Conservation (phyloP, 805 yeast species). For the Sugiyamaella boreocaroliniensis region DNA sequence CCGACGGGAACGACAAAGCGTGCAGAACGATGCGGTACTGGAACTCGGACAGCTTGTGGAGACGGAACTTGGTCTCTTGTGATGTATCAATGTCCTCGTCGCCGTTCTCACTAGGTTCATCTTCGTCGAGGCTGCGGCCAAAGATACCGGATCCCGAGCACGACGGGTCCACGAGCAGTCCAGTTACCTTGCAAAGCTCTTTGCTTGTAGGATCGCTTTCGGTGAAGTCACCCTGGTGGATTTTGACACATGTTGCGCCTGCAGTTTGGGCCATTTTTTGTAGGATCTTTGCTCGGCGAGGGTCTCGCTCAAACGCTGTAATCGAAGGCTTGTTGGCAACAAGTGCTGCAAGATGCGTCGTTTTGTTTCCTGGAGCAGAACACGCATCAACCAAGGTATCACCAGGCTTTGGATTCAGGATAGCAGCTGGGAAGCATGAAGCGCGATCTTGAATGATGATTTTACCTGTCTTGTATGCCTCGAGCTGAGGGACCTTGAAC, state of each 20-base stretch:
- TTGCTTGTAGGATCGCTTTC: constrained; percentile 40
- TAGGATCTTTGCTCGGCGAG: constrained; percentile 60
- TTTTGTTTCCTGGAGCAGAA: constrained; percentile 98
- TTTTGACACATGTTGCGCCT: constrained; percentile 46
- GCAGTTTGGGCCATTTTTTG: constrained; percentile 76
- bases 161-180: constrained; percentile 89
- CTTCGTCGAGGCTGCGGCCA: constrained; percentile 64
- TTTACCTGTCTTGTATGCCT: constrained; percentile 65
- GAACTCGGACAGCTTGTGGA: constrained; percentile 72
- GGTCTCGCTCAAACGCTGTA: constrained; percentile 84
- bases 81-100: constrained; percentile 12
- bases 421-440: constrained; percentile 91
- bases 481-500: constrained; percentile 60
- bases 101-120: constrained; percentile 34
- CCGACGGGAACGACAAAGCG: constrained; percentile 74
- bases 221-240: constrained; percentile 56
- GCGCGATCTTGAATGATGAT: constrained; percentile 93
- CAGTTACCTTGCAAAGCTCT: constrained; percentile 61
- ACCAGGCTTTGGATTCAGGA: constrained; percentile 56
- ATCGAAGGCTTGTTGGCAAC: constrained; percentile 42
- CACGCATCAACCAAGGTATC: constrained; percentile 81
- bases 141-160: constrained; percentile 98
- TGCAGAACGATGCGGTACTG: constrained; percentile 85
- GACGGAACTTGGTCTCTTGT: constrained; percentile 40
- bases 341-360: constrained; percentile 80